Percentiles rank a stretch among this genome's conserved stretches.
Evolutionary conservation across 805 yeast genomes (phyloP).

Genomic region (Debaryomyces maramus): DNA sequence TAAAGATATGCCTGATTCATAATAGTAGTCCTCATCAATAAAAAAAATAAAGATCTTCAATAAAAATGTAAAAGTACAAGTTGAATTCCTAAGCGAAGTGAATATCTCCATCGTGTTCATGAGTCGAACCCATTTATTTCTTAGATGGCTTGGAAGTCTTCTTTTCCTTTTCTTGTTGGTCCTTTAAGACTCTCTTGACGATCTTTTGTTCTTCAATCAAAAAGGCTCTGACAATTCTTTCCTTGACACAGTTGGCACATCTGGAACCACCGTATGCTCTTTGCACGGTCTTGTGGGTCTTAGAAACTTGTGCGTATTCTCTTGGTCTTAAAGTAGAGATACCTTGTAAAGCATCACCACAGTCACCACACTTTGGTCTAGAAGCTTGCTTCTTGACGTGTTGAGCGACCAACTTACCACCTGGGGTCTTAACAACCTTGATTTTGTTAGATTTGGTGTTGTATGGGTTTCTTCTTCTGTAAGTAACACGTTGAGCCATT

Average conservation of each 20-base stretch:
- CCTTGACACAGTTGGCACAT: constrained; percentile 98
- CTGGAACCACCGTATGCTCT: constrained; percentile 99
- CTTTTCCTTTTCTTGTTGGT: constrained; percentile 87
- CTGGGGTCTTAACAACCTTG: constrained; percentile 99
- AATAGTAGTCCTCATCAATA: neutral
- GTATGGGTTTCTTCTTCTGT: constrained; percentile 99
- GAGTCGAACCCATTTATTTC: too few relatives aligned
- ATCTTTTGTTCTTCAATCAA: constrained; percentile 99
- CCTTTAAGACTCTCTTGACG: constrained; percentile 98
- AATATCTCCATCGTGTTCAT: neutral
- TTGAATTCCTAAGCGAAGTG: neutral
- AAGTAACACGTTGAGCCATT: constrained; percentile 99
- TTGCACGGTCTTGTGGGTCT: constrained; percentile 96
- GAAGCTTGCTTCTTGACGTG: constrained; percentile 92
- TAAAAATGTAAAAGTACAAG: neutral
- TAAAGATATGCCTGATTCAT: neutral
- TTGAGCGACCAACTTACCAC: constrained; percentile 98
- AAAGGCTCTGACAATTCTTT: constrained; percentile 99
- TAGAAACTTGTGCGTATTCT: constrained; percentile 91
- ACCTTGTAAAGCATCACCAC: constrained; percentile 82
- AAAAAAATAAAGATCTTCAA: neutral
- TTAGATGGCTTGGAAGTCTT: constrained; percentile 41
- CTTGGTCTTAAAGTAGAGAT: constrained; percentile 97
- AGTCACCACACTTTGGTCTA: constrained; percentile 88
- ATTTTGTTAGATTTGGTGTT: constrained; percentile 99